These are phyloP conservation scores for Ampelomyces quisqualis DNA, from an alignment of 2,329 filamentous ascomycete genomes.

Conservation along the genomic window DNA sequence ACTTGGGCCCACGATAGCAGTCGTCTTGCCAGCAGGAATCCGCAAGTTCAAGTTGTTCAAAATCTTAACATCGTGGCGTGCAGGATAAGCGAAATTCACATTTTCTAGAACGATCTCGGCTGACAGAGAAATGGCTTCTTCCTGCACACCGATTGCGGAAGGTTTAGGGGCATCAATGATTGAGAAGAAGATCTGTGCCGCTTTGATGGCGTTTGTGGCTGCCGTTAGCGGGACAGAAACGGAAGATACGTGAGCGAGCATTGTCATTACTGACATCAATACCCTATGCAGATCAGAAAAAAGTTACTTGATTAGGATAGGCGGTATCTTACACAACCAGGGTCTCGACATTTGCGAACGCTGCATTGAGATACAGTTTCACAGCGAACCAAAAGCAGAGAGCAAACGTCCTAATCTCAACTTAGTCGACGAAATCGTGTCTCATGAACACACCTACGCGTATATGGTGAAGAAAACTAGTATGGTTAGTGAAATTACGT, in stretches of 20 bases:
- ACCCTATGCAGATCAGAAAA: slow-evolving; percentile 11
- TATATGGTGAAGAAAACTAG: slow-evolving; percentile 30
- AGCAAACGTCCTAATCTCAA: slow-evolving; percentile 19
- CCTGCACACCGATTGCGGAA: slow-evolving; percentile 12
- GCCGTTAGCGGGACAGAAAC: slow-evolving; percentile 23
- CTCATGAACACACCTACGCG: slow-evolving; percentile 12
- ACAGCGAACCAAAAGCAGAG: slow-evolving; percentile 33
- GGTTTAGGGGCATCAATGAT: slow-evolving; percentile 29
- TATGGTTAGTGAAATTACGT: no score
- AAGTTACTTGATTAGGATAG: neutral
- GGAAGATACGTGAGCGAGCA: slow-evolving; percentile 18
- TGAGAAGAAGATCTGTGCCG: slow-evolving; percentile 23
- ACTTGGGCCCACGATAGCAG: neutral
- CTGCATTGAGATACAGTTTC: slow-evolving; percentile 12
- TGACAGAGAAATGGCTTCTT: slow-evolving; percentile 10
- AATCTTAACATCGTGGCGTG: neutral
- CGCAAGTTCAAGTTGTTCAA: neutral
- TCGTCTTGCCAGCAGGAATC: neutral
- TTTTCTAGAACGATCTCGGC: slow-evolving; percentile 26
- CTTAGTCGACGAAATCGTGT: slow-evolving; percentile 5
- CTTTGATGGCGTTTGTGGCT: slow-evolving; percentile 16
- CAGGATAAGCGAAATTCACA: neutral
- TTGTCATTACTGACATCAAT: slow-evolving; percentile 26
- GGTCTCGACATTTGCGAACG: slow-evolving; percentile 2
- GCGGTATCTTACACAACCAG: slow-evolving; percentile 5